These are phyloP conservation scores for Populus tremula DNA, from an alignment of 345 rosid genomes.

Conservation along the genomic window DNA sequence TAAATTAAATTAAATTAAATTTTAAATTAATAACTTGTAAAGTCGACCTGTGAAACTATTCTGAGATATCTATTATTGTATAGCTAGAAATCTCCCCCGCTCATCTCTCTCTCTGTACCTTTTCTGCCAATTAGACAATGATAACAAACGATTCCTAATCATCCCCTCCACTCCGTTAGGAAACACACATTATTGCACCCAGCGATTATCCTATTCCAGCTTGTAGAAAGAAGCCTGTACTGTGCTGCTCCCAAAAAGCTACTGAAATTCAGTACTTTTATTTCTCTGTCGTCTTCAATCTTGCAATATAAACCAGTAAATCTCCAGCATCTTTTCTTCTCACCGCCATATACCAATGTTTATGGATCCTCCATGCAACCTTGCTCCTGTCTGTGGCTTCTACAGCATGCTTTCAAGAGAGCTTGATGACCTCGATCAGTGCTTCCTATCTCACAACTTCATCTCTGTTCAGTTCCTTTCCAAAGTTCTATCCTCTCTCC, in stretches of 20 bases:
- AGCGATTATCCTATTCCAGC: slow-evolving; percentile 15
- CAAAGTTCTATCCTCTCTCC: slow-evolving; percentile 38
- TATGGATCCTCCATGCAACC: slow-evolving; percentile 48
- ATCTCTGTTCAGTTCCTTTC: slow-evolving; percentile 51
- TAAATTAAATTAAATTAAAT: too few species aligned
- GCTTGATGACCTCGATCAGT: slow-evolving; percentile 45
- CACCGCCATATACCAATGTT: slow-evolving; percentile 30
- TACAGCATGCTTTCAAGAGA: slow-evolving; percentile 38
- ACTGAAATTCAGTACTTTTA: too few species aligned
- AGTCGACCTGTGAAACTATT: too few species aligned
- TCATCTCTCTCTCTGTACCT: neutral
- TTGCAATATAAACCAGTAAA: too few species aligned
- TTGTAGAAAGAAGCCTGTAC: neutral
- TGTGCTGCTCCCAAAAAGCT: too few species aligned
- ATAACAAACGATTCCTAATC: slow-evolving; percentile 47
- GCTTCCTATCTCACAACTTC: slow-evolving; percentile 36
- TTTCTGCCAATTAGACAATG: slow-evolving; percentile 11
- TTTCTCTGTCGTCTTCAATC: too few species aligned
- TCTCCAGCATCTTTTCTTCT: neutral
- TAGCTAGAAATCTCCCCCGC: neutral
- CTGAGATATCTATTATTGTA: too few species aligned
- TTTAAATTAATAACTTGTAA: too few species aligned
- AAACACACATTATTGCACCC: slow-evolving; percentile 59
- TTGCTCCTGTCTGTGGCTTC: slow-evolving; percentile 46
- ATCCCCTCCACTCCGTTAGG: slow-evolving; percentile 51